Base-by-base conservation (phyloP, 495 filamentous ascomycete species). In the Aspergillus bertholletiae region DNA sequence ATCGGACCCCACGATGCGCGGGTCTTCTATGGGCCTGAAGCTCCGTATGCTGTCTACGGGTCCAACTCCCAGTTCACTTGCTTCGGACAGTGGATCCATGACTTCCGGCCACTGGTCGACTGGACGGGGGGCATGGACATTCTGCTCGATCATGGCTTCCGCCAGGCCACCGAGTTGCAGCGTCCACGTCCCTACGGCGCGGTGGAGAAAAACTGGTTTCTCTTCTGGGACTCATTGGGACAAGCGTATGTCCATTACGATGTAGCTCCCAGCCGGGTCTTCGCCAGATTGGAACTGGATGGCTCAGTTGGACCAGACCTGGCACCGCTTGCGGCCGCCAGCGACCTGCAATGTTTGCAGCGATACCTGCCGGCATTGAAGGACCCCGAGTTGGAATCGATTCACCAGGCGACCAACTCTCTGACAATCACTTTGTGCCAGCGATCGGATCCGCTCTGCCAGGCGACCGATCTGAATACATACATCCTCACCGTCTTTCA, bases 361-460 rank as follows among this genome's bases (percentile, higher is more conserved):
- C 67, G 56, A 23, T 75, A 72, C 54, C 59, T 80, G 20, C 78
- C 77, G 1, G 45, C 55, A 34, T 21, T 68, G 1, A 49, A 57
- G 4, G 15, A 57, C 17, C 49, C 48, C 1, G 46, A 67, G 4
- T 34, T 58, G 24, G 77, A 80, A 59, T 72, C 69, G 0, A 73
- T 82, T 50, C 80, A 82, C 57, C 80, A 84, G 64, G 75, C 79
- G 18, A 80, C 79, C 22, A 84, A 84, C 63, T 78, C 78, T 21
- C 71, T 84, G 0, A 62, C 70, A 2, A 58, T 84, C 27, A 82
- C 79, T 13, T 60, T 80, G 18, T 84, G 80, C 61, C 59, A 66
- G 13, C 74, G 76, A 2, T 55, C 67, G n/a, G 79, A 81, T 40
- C 62, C 61, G 8, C 18, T 8, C 0, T 84, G 80, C 65, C 18